These are phyloP conservation scores for Kokia cookei DNA, from an alignment of 441 rosid genomes.

Conservation along the genomic window DNA sequence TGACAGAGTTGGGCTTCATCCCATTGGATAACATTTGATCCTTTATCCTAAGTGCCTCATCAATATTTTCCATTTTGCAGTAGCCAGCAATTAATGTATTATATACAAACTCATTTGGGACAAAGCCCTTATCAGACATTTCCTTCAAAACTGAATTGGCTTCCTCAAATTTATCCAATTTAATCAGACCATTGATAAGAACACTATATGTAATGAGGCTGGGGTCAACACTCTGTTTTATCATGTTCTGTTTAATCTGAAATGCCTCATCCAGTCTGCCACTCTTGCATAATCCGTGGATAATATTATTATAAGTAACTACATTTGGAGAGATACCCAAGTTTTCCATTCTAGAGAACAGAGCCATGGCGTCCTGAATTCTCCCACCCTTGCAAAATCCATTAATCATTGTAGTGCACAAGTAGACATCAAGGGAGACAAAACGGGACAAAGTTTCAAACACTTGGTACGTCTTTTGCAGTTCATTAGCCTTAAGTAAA, in stretches of 20 bases:
- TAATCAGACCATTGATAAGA: conserved; percentile 66
- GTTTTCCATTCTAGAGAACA: conserved; percentile 45
- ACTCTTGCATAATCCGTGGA: conserved; percentile 50
- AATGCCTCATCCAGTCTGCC: conserved; percentile 55
- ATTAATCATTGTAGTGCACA: conserved; percentile 45
- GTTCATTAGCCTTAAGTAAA: conserved; percentile 53
- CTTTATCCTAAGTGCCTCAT: conserved; percentile 48
- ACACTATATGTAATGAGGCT: conserved; percentile 56
- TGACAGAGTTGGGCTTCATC: conserved; percentile 50
- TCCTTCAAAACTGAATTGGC: conserved; percentile 52
- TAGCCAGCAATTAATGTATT: conserved; percentile 67
- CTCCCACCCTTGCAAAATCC: conserved; percentile 52
- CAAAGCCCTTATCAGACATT: conserved; percentile 49
- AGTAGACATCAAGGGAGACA: conserved; percentile 44
- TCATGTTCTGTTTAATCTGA: conserved; percentile 56
- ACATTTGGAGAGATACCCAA: conserved; percentile 42
- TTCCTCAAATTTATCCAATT: conserved; percentile 51
- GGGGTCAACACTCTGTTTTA: conserved; percentile 35
- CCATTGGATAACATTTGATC: conserved; percentile 60
- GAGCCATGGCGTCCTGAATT: conserved; percentile 30
- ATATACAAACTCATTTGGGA: conserved; percentile 54
- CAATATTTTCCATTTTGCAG: conserved; percentile 48
- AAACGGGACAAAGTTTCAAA: conserved; percentile 42
- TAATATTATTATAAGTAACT: conserved; percentile 46
- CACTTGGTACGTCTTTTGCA: conserved; percentile 41